Base-by-base conservation (phyloP, 257 asterid genomes). In the Plantago ovata region DNA sequence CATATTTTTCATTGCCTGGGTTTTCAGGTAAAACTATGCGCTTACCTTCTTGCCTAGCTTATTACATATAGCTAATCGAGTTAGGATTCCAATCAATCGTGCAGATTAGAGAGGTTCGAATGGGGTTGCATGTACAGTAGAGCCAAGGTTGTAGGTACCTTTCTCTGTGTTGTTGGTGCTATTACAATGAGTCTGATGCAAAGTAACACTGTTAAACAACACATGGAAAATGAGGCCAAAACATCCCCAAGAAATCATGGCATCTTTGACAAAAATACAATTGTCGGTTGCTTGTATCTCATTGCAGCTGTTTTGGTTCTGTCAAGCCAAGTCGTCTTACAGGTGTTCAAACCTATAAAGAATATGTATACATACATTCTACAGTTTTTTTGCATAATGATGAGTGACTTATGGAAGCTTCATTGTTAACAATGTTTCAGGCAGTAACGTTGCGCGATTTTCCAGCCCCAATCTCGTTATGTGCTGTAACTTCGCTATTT, bases 1-100 rank as follows among this genome's bases (percentile, higher is more conserved):
- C 14, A 81, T 84, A 60, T 91, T 91, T 63, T 69, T 81, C 74
- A 81, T 91, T 50, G 94, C 98, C 56, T 87, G 98, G 85, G 79
- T 75, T 38, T 80, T 75, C 64, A 71, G 94, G 97, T 84, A 38
- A n/a, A n/a, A n/a, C 9, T 4, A 11, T 56, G 10, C 1, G 13
- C 8, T 20, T 23, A 42, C 4, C 6, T n/a, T 44, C 39, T 58
- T 10, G 23, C 14, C 16, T 32, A 33, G 12, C 9, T 36, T 32
- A 11, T 2, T 55, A 16, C 36, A 28, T 28, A 0, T 50, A 50
- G 33, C 3, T 49, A 10, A 3, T 53, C 21, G 11, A 42, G 22
- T 38, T 20, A 42, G 2, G 52, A 58, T 41, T 45, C 32, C 9
- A 12, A 1, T 41, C 15, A 12, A 39, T 36, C 6, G 8, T 70